A percentile compares a stretch with the other conserved stretches of the same genome.
Conservation (phyloP, 78 protist species). For the Dictyostelium discoideum region dicty_2.7 NC_007091.3:780501-781000, state of each 20-base stretch:
- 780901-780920: neutral
- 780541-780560: neutral
- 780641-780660: neutral
- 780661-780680: conserved; percentile 1
- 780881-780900: neutral
- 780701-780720: neutral
- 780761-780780: neutral
- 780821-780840: neutral
- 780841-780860: neutral
- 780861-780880: neutral
- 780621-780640: neutral
- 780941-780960: neutral
- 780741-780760: neutral
- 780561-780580: neutral
- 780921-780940: neutral
- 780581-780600: neutral
- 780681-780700: neutral
- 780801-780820: neutral
- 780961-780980: neutral
- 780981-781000: neutral
- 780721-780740: neutral
- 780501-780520: conserved; percentile 5
- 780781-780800: neutral
- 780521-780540: neutral
- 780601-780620: neutral